These are phyloP conservation scores for Cercophora sp. DNA, from an alignment of 495 filamentous ascomycete species.

Conservation along the genomic window DNA sequence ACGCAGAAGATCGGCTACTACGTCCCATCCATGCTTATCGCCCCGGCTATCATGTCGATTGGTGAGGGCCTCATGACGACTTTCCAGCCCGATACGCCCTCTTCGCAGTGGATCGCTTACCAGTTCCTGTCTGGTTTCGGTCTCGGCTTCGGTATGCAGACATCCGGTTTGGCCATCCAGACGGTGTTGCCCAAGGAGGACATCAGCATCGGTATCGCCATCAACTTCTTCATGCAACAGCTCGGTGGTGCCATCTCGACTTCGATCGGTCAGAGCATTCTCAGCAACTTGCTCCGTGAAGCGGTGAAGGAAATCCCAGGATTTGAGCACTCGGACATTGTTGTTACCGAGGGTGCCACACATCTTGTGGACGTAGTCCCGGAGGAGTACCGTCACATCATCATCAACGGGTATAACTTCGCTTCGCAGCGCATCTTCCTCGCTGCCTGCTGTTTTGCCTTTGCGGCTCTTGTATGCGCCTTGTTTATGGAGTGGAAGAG, in stretches of 20 bases:
- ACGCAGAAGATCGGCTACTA: constrained; percentile 65
- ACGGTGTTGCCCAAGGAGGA: constrained; percentile 53
- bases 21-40: constrained; percentile 58
- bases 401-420: constrained; percentile 55
- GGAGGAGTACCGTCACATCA: constrained; percentile 31
- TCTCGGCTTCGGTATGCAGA: constrained; percentile 70
- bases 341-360: constrained; percentile 57
- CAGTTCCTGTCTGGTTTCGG: constrained; percentile 71
- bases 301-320: constrained; percentile 43
- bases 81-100: constrained; percentile 49
- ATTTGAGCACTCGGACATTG: constrained; percentile 45
- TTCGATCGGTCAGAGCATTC: constrained; percentile 59
- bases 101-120: constrained; percentile 65
- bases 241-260: constrained; percentile 65
- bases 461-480: constrained; percentile 46
- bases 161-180: constrained; percentile 60
- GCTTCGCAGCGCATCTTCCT: constrained; percentile 53
- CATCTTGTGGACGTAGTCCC: constrained; percentile 45
- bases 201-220: constrained; percentile 56
- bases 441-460: constrained; percentile 50
- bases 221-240: constrained; percentile 65
- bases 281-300: constrained; percentile 55
- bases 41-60: constrained; percentile 55
- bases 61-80: constrained; percentile 68
- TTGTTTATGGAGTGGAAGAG: constrained; percentile 60